phyloP scores from a whole-genome alignment of 2,329 filamentous ascomycete genomes.

The Aspergillus sojae region DNA sequence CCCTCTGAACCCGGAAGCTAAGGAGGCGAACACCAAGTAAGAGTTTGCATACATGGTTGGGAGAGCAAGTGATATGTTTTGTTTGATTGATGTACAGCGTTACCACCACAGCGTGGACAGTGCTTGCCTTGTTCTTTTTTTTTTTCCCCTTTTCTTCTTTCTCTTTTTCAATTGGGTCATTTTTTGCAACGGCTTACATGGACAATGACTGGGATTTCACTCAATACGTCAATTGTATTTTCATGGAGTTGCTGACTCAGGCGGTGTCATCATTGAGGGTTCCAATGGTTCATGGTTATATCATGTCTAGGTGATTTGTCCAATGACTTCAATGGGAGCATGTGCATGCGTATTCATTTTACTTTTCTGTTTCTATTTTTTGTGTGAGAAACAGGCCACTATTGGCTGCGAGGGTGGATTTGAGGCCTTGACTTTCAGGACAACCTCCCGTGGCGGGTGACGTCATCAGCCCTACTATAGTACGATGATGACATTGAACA shows the following conservation, averaged over 20 bases:
- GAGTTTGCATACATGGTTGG: not conserved
- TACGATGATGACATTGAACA: not conserved
- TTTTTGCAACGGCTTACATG: not conserved
- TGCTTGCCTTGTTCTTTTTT: not conserved
- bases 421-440: not conserved
- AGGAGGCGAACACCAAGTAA: conserved; percentile 24
- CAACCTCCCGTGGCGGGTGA: not conserved
- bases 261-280: not conserved
- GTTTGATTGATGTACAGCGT: not conserved
- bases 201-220: not conserved
- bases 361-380: not conserved
- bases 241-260: not conserved
- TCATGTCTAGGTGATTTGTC: not conserved
- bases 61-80: not conserved
- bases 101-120: not conserved
- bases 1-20: conserved; percentile 48
- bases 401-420: not conserved
- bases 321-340: not conserved
- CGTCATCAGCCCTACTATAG: not conserved
- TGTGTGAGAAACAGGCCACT: not conserved
- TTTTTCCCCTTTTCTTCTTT: conserved; percentile 7
- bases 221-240: not conserved
- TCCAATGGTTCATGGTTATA: not conserved
- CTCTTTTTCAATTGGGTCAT: not conserved
- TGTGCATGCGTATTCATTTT: not conserved